Evolutionary conservation across 129 eudicot species (phyloP).

Genomic region (Ambrosia artemisiifolia): DNA sequence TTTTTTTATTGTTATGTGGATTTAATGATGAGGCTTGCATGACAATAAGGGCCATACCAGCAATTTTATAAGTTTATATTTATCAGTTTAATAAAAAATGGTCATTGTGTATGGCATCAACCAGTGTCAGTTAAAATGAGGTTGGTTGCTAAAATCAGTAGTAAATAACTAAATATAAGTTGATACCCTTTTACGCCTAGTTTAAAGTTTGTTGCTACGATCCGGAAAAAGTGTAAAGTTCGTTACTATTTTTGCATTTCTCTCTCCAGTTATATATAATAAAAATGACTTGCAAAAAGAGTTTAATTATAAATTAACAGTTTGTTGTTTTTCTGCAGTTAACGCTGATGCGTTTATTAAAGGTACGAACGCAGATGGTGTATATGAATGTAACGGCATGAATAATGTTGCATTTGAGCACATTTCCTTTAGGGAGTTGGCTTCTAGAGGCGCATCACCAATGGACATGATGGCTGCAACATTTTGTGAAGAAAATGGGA

Average conservation of each 20-base stretch:
- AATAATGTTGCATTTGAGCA: slow-evolving; percentile 61
- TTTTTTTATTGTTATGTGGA: slow-evolving; percentile 2
- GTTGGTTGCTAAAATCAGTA: not conserved
- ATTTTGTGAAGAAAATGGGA: slow-evolving; percentile 78
- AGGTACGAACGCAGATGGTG: slow-evolving; percentile 70
- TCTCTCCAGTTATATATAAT: not conserved
- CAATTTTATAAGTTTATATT: not conserved
- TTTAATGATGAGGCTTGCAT: not conserved
- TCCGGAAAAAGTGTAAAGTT: no score
- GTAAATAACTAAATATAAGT: no score
- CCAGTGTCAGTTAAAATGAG: not conserved
- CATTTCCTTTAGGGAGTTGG: slow-evolving; percentile 79
- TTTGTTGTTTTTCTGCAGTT: slow-evolving; percentile 40
- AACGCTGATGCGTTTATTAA: slow-evolving; percentile 86
- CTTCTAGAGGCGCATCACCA: slow-evolving; percentile 64
- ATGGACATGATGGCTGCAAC: slow-evolving; percentile 92
- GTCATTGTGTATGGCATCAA: not conserved
- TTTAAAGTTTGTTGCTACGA: not conserved
- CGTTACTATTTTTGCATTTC: not conserved
- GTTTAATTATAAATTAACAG: not conserved
- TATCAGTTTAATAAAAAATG: not conserved
- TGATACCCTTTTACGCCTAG: no score
- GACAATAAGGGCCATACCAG: not conserved
- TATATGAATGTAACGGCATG: slow-evolving; percentile 56
- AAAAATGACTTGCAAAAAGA: not conserved